Base-by-base conservation (phyloP, 495 filamentous ascomycete genomes). In the Cenococcum geophilum region DNA sequence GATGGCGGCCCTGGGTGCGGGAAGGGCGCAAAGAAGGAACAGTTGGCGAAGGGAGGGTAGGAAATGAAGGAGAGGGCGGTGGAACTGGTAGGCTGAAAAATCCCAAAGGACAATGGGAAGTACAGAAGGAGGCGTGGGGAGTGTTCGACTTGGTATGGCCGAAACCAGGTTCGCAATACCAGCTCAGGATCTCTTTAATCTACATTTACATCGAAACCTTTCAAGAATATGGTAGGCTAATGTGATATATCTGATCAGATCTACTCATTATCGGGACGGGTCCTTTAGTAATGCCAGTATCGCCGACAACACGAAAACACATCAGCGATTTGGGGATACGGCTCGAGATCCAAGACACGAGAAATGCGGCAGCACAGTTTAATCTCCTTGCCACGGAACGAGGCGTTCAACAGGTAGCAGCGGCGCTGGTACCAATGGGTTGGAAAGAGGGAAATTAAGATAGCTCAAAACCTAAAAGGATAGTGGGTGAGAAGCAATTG, bases 291-390 rank as follows among this genome's bases (percentile, higher is more conserved):
- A 73, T 83, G 51, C 89, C 91, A 3, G 68, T 97, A 6, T 85
- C 87, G n/a, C 87, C 89, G 0, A 79, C 83, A 62, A 87, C 88
- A 53, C 82, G 87, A 65, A 76, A 78, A 60, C 76, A 81, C 62
- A 84, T 99, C 57, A 87, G 84, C 66, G 80, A 80, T 22, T 64
- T 97, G 58, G 93, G 93, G 0, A 86, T 99, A 60, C 79, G 89
- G 61, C 76, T 97, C 27, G 93, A 99, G 68, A 80, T 97, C 12
- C 81, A 89, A 72, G 93, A 97, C 77, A 99, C 93, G 37, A 78
- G 90, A 60, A 97, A 97, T 76, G 93, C 93, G 21, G 91, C 92
- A 18, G 86, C 90, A 57, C 90, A 92, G 71, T 91, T 91, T 66
- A 80, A 85, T 57, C 79, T 91, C 65, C 70, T 91, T 42, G 80